Evolutionary conservation across 352 stramenopile genomes (phyloP), one percentile per base, ranked within the genome.

Genomic region (Phytophthora tentaculata): DNA sequence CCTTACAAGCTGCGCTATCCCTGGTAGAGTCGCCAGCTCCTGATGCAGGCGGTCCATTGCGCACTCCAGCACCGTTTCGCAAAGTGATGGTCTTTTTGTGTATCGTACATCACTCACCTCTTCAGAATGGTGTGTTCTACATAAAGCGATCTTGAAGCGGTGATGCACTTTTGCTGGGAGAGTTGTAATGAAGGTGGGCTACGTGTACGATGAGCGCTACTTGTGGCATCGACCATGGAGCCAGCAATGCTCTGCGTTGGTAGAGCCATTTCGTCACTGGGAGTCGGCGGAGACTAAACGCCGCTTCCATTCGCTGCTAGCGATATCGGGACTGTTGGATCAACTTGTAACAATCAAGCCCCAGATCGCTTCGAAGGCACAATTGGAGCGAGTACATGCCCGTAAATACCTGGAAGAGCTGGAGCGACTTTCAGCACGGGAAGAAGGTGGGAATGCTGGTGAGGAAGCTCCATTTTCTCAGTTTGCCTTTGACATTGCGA

Each of bases 191-290:
- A 69, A 64, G 58, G 67, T 70, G 39, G 86, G 86, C 8, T 96
- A 94, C 70, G 88, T 96, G 0, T 96, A 82, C 54, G 86, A 96
- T 37, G 84, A 96, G 74, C 80, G 84, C 19, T 94, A 83, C 77
- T 65, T 94, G 54, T 94, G 88, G 88, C 86, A 96, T 52, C 67
- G 72, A 0, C 70, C 86, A 0, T 91, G 82, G 76, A 85, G 72
- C 50, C 35, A 78, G 16, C 78, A 79, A 32, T 82, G 83, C 69
- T 84, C 82, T 49, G 45, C 74, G 41, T 65, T 90, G 4, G 70
- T 82, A 12, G 67, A 91, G 71, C 84, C 82, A 9, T 91, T 88
- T 69, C 73, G 74, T 32, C 89, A 94, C 62, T 96, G 84, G 86
- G 89, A 96, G 62, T 76, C 81, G 29, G 64, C 84, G 2, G 87